A percentile compares a stretch with the other conserved stretches of the same genome.
These are phyloP conservation scores for Brassica juncea DNA, from an alignment of 345 rosid genomes.

Conservation along the genomic window DNA sequence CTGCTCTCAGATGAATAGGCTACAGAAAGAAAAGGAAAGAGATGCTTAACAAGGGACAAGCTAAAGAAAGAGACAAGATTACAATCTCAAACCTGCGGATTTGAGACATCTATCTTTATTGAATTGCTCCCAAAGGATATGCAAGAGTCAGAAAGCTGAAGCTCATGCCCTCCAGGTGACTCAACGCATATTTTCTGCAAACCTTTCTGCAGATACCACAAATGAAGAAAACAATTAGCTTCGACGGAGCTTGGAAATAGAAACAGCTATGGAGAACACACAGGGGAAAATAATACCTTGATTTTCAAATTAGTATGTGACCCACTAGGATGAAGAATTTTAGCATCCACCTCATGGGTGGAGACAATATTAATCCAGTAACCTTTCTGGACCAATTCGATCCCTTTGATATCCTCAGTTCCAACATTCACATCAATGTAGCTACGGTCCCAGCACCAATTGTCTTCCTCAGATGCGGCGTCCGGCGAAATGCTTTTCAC, in stretches of 20 bases:
- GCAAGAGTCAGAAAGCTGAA: slow-evolving; percentile 75
- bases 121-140: slow-evolving; percentile 76
- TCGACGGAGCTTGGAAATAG: background rate
- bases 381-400: slow-evolving; percentile 80
- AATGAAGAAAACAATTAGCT: background rate
- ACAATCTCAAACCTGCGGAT: slow-evolving; percentile 49
- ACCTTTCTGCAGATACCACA: slow-evolving; percentile 71
- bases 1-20: slow-evolving; percentile 79
- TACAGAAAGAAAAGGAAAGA: slow-evolving; percentile 41
- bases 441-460: slow-evolving; percentile 91
- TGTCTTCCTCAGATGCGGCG: slow-evolving; percentile 54
- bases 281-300: slow-evolving; percentile 56
- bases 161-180: slow-evolving; percentile 75
- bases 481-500: slow-evolving; percentile 57
- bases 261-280: slow-evolving; percentile 16
- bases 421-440: slow-evolving; percentile 70
- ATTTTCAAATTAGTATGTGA: slow-evolving; percentile 61
- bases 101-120: slow-evolving; percentile 68
- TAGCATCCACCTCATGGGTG: slow-evolving; percentile 80
- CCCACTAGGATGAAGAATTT: slow-evolving; percentile 61
- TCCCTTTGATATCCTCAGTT: slow-evolving; percentile 66
- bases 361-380: slow-evolving; percentile 76
- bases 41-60: slow-evolving; percentile 15
- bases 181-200: slow-evolving; percentile 73
- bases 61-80: slow-evolving; percentile 16